A percentile compares a stretch with the other conserved stretches of the same genome.
Evolutionary conservation across 371 early-diverging fungal genomes (phyloP).

Genomic region (Mortierella sp.): DNA sequence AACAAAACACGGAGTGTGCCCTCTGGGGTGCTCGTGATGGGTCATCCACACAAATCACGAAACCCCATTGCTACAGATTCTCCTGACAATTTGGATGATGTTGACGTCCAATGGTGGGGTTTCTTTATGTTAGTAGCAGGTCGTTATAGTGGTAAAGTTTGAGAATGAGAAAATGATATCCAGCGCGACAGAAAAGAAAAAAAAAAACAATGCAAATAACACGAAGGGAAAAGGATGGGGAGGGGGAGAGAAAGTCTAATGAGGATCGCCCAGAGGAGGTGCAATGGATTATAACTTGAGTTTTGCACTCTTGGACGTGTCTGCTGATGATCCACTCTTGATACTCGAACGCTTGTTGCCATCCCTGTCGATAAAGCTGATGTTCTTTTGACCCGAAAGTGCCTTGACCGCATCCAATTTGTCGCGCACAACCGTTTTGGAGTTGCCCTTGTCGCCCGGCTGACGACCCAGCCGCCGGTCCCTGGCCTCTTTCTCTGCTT

Average conservation of each 20-base stretch:
- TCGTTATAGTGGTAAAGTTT: too few relatives aligned
- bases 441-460: conserved; percentile 58
- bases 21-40: too few relatives aligned
- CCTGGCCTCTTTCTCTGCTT: conserved; percentile 57
- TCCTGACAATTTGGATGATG: too few relatives aligned
- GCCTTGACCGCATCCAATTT: conserved; percentile 77
- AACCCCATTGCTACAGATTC: too few relatives aligned
- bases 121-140: too few relatives aligned
- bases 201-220: too few relatives aligned
- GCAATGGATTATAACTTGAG: conserved; percentile 53
- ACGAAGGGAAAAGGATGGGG: background rate
- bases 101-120: too few relatives aligned
- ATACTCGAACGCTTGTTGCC: conserved; percentile 61
- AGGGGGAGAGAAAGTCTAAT: background rate
- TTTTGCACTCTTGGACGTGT: conserved; percentile 43
- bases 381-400: conserved; percentile 73
- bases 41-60: too few relatives aligned
- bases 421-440: conserved; percentile 57
- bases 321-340: conserved; percentile 24
- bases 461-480: conserved; percentile 63
- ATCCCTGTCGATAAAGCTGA: conserved; percentile 69
- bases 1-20: too few relatives aligned
- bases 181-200: too few relatives aligned
- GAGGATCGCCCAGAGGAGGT: too few relatives aligned
- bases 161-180: too few relatives aligned